Base-by-base conservation (phyloP, 306 rosid species). In the Vigna unguiculata region DNA sequence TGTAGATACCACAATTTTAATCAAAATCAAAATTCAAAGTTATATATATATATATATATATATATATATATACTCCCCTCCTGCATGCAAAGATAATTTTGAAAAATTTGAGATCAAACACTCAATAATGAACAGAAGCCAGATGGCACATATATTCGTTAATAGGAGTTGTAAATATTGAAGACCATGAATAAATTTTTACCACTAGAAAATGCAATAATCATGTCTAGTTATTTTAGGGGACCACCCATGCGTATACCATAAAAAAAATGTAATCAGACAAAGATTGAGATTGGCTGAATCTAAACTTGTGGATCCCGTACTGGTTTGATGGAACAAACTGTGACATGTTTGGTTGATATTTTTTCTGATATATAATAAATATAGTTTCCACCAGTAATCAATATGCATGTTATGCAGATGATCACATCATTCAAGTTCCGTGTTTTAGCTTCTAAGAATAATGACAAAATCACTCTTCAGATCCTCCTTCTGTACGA, bases 361-460 rank as follows among this genome's bases (percentile, higher is more conserved):
- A 0, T 0, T 19, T 75, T 7, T 32, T 53, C 3, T 8, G 7
- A 13, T 30, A 60, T 15, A 22, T 5, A 54, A 5, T 9, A 6
- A 54, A 2, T 9, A 6, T 3, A 65, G 9, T 1, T 28, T 4
- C 1, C 19, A 15, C 15, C 43, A 19, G 28, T 20, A 74, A 40
- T 41, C 76, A 58, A 7, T 6, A 22, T 21, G 61, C 74, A 64
- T 80, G 79, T 63, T 79, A 28, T 8, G 21, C n/a, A 62, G 19
- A 45, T 21, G 15, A 38, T 58, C 6, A 38, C 72, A 13, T 25
- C 74, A 80, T 36, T 20, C 24, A 7, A 52, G 78, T 51, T 15
- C 53, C 85, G 67, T 75, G 72, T 48, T 9, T 47, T 60, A 75
- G 36, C 81, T 69, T 75, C 68, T 25, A 51, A 67, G 24, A 55